Evolutionary conservation across 1,139 yeast genomes (phyloP), one percentile per base, ranked within the genome.

Genomic region (Taphrina confusa): DNA sequence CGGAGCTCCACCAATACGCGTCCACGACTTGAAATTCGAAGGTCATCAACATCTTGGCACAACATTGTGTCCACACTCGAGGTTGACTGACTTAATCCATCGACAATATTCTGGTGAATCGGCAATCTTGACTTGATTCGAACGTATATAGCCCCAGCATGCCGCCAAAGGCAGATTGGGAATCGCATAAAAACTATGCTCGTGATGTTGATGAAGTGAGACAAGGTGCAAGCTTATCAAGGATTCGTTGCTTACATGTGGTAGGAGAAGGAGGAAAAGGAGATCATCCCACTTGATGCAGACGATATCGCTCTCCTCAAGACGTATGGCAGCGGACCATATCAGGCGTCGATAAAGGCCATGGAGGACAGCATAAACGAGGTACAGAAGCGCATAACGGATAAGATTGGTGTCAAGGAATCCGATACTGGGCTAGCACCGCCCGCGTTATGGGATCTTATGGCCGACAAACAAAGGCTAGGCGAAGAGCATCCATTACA

Each of bases 281-380:
- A 90, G 68, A 85, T 88, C 66, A 82, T 82, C 25, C 98, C 98
- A 8, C 80, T 92, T 68, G 82, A 92, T 63, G 98, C 94, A 71
- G 96, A 95, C 52, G 99, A 92, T 74, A 94, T 94, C 70, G 97
- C 91, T 74, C 97, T 92, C 51, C 79, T 92, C 69, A 91, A 94
- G 76, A 89, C 97, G 6, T 92, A 92, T 69, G 97, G 97, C 57
- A 95, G 95, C 33, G 99, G 98, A 1, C 97, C 98, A 33, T 92
- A 94, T 73, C 95, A 92, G 61, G 77, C 81, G 46, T 78, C 84
- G 63, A 81, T 92, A 71, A 91, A 91, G 72, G 80, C 79, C 64
- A 84, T 88, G 64, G 97, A 91, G 71, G 82, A 84, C 68, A 97
- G 91, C 72, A 80, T 92, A 68, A 86, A 87, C 71, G 84, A 82